A percentile compares a stretch with the other conserved stretches of the same genome.
Conservation (phyloP, 2,329 filamentous ascomycete species). For the Ceratocystis huliohia region DNA sequence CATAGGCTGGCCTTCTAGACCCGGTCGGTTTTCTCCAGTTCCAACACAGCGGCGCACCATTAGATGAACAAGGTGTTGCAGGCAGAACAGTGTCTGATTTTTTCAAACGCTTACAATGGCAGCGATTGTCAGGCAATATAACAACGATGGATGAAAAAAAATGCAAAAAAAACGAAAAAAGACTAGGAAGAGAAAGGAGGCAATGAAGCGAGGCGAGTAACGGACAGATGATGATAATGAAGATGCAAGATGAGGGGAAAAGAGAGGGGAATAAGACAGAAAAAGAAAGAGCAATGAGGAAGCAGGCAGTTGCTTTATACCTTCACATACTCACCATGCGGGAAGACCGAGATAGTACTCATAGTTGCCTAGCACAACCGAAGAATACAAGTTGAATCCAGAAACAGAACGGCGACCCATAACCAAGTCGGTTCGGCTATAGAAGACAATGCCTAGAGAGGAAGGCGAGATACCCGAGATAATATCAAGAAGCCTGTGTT, state of each 20-base stretch:
- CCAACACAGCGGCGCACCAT: slow-evolving; percentile 7
- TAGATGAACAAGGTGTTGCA: not conserved
- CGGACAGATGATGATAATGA: not conserved
- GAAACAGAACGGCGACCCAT: not conserved
- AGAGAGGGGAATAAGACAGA: not conserved
- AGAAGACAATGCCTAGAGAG: not conserved
- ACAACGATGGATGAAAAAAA: not conserved
- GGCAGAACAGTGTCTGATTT: not conserved
- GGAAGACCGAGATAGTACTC: not conserved
- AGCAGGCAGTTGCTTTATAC: not conserved
- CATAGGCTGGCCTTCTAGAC: slow-evolving; percentile 11
- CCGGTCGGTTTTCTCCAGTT: slow-evolving; percentile 10
- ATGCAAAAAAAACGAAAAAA: not conserved
- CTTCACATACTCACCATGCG: not conserved
- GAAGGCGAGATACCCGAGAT: not conserved
- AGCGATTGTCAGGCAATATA: not conserved
- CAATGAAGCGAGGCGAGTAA: not conserved
- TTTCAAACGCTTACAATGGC: too few species aligned
- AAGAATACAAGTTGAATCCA: not conserved
- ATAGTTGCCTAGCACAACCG: slow-evolving; percentile 4
- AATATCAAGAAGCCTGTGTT: not conserved
- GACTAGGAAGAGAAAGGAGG: not conserved
- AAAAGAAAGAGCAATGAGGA: not conserved
- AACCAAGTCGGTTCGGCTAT: not conserved
- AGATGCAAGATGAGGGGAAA: not conserved